Evolutionary conservation across 78 protist species (phyloP).

Genomic region (Cyanophora paradoxa): DNA sequence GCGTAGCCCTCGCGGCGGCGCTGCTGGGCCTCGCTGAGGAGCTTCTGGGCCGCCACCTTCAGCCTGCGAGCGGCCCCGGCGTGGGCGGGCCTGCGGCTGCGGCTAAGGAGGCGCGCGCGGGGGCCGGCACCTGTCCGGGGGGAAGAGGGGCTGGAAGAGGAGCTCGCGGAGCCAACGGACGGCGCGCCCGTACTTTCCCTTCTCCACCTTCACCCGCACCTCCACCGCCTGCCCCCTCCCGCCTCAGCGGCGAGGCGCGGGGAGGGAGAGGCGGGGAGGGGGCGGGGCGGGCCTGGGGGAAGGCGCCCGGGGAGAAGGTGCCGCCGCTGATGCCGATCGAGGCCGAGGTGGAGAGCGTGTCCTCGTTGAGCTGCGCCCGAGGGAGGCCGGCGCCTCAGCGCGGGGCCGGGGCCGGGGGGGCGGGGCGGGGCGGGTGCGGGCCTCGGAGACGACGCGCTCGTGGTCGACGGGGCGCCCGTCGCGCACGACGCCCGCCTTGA

Average conservation of each 20-base stretch:
- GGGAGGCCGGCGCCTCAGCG: background rate
- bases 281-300: too few species aligned
- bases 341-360: background rate
- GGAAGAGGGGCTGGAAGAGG: background rate
- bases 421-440: too few species aligned
- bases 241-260: too few species aligned
- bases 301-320: background rate
- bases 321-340: background rate
- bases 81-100: too few species aligned
- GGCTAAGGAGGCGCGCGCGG: too few species aligned
- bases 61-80: too few species aligned
- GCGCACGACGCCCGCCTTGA: background rate
- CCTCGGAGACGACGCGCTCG: too few species aligned
- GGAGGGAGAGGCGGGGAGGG: too few species aligned
- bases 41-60: too few species aligned
- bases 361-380: background rate
- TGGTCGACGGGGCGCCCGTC: background rate
- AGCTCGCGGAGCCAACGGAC: background rate
- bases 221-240: background rate
- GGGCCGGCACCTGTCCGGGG: background rate
- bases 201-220: background rate
- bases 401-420: too few species aligned
- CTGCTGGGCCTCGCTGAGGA: too few species aligned
- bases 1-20: too few species aligned
- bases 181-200: background rate